Conservation (phyloP, 2,329 filamentous ascomycete genomes). For the Aspergillus sclerotialis region DNA sequence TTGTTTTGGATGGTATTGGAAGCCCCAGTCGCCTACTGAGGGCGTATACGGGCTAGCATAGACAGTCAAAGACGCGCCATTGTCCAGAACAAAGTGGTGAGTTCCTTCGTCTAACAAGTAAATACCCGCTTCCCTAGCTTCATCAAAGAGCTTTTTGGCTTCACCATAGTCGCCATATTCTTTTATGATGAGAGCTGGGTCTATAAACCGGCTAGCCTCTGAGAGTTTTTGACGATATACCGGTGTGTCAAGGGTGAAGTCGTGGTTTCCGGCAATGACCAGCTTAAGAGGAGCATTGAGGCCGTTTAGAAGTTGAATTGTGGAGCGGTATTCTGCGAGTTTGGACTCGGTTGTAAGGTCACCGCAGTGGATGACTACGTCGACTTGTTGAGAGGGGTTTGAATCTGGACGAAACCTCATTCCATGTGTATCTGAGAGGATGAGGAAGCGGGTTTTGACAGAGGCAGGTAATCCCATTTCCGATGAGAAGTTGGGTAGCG, state of each 20-base stretch:
- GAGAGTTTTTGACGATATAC: conserved; percentile 30
- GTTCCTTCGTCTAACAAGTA: conserved; percentile 46
- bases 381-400: conserved; percentile 24
- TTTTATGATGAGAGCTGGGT: conserved; percentile 20
- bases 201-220: conserved; percentile 18
- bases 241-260: conserved; percentile 37
- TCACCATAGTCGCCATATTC: conserved; percentile 38
- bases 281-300: conserved; percentile 48
- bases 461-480: too few species aligned
- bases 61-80: conserved; percentile 44
- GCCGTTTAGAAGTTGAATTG: conserved; percentile 36
- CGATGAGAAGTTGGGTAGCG: too few species aligned
- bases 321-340: conserved; percentile 33
- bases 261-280: conserved; percentile 51
- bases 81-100: conserved; percentile 41
- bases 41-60: conserved; percentile 49
- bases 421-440: conserved; percentile 44
- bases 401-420: conserved; percentile 16
- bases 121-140: conserved; percentile 35
- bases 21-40: conserved; percentile 41
- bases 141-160: conserved; percentile 32
- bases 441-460: conserved; percentile 36
- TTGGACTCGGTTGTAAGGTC: conserved; percentile 43
- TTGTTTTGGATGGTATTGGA: conserved; percentile 39
- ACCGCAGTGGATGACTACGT: conserved; percentile 49